Conservation (phyloP, 257 asterid species). For the Nicotiana benthamiana region DNA sequence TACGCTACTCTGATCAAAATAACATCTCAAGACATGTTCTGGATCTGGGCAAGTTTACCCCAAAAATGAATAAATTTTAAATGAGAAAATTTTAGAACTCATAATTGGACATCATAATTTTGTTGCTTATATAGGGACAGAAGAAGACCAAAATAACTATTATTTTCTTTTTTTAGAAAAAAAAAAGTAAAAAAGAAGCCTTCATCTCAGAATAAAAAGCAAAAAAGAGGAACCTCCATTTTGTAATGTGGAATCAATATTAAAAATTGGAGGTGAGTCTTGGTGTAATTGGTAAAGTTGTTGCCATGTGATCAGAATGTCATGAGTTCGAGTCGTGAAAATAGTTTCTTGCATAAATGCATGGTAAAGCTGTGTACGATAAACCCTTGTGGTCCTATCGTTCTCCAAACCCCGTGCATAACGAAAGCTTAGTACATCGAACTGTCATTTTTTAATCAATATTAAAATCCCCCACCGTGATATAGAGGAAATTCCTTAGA, state of each 20-base stretch:
- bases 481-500: too few species aligned
- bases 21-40: background rate
- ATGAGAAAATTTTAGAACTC: background rate
- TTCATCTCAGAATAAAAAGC: background rate
- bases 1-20: background rate
- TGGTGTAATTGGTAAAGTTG: too few species aligned
- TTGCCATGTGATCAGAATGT: too few species aligned
- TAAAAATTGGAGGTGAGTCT: too few species aligned
- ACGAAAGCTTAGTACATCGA: too few species aligned
- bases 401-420: too few species aligned
- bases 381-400: too few species aligned
- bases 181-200: background rate
- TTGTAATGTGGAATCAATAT: background rate
- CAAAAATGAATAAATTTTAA: background rate
- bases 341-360: too few species aligned
- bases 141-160: background rate
- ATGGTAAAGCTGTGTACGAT: too few species aligned
- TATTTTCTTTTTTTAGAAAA: background rate
- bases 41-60: background rate
- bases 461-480: too few species aligned
- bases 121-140: background rate
- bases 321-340: too few species aligned
- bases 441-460: too few species aligned
- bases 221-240: background rate
- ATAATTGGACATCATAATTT: background rate